Conservation (phyloP, 106 monocot genomes). For the Phalaenopsis equestris region DNA sequence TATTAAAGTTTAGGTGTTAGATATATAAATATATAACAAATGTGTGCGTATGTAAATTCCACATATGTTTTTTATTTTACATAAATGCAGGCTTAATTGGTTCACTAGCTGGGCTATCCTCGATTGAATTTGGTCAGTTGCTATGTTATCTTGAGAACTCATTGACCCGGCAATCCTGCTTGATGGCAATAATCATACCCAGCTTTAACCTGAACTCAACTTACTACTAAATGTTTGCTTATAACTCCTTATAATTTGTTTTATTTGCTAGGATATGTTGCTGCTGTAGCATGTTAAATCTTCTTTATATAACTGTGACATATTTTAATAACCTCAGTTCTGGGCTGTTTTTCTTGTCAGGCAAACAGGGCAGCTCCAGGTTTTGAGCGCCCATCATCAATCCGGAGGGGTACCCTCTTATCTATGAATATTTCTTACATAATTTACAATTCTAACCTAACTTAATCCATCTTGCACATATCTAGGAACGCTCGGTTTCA, state of each 20-base stretch:
- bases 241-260: not conserved
- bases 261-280: not conserved
- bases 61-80: too few relatives aligned
- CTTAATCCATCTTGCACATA: not conserved
- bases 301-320: not conserved
- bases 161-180: too few relatives aligned
- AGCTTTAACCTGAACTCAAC: not conserved
- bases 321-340: not conserved
- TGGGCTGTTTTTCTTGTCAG: constrained; percentile 25
- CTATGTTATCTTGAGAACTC: not conserved
- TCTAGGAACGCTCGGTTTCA: constrained; percentile 88
- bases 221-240: not conserved
- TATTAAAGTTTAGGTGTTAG: too few relatives aligned
- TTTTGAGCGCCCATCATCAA: constrained; percentile 94
- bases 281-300: not conserved
- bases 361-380: constrained; percentile 82
- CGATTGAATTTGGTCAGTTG: too few relatives aligned
- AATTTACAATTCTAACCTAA: not conserved
- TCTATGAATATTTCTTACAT: not conserved
- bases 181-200: too few relatives aligned
- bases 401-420: constrained; percentile 67
- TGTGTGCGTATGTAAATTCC: too few relatives aligned
- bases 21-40: too few relatives aligned
- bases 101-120: not conserved
- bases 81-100: not conserved